These are phyloP conservation scores for Populus tremula DNA, from an alignment of 345 rosid species.

Conservation along the genomic window DNA sequence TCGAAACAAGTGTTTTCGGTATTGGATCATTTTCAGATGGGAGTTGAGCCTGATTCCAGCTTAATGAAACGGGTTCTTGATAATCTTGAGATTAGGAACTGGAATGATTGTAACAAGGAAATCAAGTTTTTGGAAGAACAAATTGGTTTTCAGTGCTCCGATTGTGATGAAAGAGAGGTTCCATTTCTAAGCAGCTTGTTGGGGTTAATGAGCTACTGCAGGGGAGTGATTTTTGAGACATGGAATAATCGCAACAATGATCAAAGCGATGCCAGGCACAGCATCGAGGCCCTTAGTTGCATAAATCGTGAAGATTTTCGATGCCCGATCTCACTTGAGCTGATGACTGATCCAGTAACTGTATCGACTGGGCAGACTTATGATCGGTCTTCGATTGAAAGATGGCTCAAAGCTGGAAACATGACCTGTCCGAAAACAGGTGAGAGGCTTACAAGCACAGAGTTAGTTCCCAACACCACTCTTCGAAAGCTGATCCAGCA, in stretches of 20 bases:
- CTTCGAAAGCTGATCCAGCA: conserved; percentile 59
- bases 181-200: conserved; percentile 53
- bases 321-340: conserved; percentile 83
- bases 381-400: conserved; percentile 72
- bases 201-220: conserved; percentile 62
- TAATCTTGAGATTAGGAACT: conserved; percentile 48
- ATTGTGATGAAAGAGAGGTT: conserved; percentile 39
- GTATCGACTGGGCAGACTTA: conserved; percentile 83
- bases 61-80: conserved; percentile 45
- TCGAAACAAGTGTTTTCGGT: conserved; percentile 32
- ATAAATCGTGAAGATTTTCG: conserved; percentile 72
- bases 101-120: conserved; percentile 64
- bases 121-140: conserved; percentile 59
- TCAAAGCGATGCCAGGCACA: conserved; percentile 26
- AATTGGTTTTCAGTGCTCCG: conserved; percentile 32
- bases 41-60: conserved; percentile 45
- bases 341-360: conserved; percentile 82
- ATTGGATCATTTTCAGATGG: conserved; percentile 48
- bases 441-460: conserved; percentile 49
- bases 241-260: conserved; percentile 25
- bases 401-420: conserved; percentile 80
- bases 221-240: conserved; percentile 56
- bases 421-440: conserved; percentile 77
- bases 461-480: conserved; percentile 53
- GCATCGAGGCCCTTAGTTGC: conserved; percentile 43